Evolutionary conservation across 75 land plant genomes (phyloP).

Genomic region (Ceratopteris richardii): DNA sequence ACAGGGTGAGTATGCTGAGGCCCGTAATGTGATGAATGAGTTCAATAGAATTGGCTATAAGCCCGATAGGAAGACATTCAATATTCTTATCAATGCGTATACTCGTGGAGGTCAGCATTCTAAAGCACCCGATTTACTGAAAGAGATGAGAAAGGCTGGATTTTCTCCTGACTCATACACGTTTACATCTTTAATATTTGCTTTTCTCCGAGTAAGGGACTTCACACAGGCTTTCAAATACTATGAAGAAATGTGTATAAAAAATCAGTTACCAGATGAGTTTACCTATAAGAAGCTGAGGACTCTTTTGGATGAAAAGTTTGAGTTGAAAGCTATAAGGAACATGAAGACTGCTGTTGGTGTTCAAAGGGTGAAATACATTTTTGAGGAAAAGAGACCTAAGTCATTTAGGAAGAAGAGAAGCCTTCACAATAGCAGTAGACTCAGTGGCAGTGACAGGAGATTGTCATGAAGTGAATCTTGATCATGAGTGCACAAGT

Average conservation of each 20-base stretch:
- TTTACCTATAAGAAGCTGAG: conserved; percentile 63
- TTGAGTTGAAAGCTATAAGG: conserved; percentile 35
- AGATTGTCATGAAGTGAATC: no score
- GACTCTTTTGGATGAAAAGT: conserved; percentile 48
- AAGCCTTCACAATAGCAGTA: no score
- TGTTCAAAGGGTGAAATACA: not conserved
- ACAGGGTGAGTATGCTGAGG: conserved; percentile 62
- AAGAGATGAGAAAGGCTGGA: conserved; percentile 61
- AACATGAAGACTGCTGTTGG: conserved; percentile 48
- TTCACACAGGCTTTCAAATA: conserved; percentile 58
- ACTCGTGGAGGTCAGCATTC: conserved; percentile 63
- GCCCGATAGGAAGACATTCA: conserved; percentile 73
- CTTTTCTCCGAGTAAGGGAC: conserved; percentile 71
- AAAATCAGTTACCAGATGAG: conserved; percentile 48
- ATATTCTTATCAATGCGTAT: conserved; percentile 85
- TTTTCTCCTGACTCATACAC: conserved; percentile 70
- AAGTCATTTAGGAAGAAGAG: no score
- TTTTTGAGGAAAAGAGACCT: no score
- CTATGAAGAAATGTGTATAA: conserved; percentile 62
- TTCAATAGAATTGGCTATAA: conserved; percentile 48
- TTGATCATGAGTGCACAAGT: no score
- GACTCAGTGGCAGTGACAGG: no score
- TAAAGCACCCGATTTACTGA: conserved; percentile 50
- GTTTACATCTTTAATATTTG: conserved; percentile 73
- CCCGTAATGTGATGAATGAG: conserved; percentile 68